These are phyloP conservation scores for Wallacemonas rigidus DNA, from an alignment of 208 protist genomes.

Conservation along the genomic window DNA sequence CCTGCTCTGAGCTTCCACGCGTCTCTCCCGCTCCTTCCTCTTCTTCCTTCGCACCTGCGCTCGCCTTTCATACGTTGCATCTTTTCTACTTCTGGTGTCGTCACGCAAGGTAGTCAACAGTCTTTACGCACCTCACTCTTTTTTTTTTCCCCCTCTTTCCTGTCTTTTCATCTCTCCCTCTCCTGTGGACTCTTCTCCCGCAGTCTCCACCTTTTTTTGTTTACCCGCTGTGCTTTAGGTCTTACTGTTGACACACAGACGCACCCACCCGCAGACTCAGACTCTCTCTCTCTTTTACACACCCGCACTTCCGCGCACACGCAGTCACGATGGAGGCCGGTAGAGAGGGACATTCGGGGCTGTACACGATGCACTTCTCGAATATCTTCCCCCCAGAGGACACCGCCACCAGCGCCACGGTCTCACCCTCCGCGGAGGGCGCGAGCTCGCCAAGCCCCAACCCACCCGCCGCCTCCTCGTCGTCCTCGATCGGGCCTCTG, in stretches of 20 bases:
- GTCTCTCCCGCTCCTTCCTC: neutral
- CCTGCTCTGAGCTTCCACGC: no score
- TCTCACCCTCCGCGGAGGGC: neutral
- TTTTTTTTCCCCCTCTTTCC: neutral
- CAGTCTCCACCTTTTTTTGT: neutral
- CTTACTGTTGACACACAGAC: no score
- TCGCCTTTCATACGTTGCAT: neutral
- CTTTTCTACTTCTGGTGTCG: slow-evolving; percentile 2
- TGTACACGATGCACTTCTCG: slow-evolving; percentile 88
- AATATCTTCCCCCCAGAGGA: slow-evolving; percentile 54
- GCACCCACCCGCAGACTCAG: slow-evolving; percentile 11
- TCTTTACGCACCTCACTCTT: neutral
- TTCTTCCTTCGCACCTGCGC: neutral
- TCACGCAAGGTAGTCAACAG: neutral
- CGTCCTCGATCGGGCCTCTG: slow-evolving; percentile 30
- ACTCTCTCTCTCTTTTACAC: slow-evolving; percentile 9
- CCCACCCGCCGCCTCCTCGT: slow-evolving; percentile 19
- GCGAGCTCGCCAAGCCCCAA: slow-evolving; percentile 15
- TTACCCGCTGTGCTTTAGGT: neutral
- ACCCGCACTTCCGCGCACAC: neutral
- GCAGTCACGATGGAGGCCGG: slow-evolving; percentile 41
- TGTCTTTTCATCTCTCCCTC: neutral
- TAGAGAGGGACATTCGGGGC: slow-evolving; percentile 67
- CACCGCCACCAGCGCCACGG: neutral
- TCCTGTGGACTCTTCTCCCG: neutral